Evolutionary conservation across 148 eudicot species (phyloP), one percentile per base, ranked within the genome.

Genomic region (Silene conica): DNA sequence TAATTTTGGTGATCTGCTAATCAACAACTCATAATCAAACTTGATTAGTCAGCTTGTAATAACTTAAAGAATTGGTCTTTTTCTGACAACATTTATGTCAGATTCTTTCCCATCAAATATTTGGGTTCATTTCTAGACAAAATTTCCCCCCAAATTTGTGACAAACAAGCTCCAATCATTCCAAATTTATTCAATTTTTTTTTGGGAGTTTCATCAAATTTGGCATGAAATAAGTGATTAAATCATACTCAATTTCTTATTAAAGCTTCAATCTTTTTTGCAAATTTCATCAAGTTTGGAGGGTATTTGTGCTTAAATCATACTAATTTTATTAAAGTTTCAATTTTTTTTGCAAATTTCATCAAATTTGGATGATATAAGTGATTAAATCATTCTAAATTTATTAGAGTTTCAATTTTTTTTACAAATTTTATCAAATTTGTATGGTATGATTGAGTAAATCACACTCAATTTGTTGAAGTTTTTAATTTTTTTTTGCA

Each of bases 391-490:
- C 73, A 55, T 71, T 38, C 71, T 61, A 75, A 75, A 0, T 60
- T 48, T 3, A 4, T 38, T 26, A 80, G 60, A 80, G 72, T 18
- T 80, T 3, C 31, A 59, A 71, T 75, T 73, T 71, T 75, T 75
- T 31, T 18, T n/a, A 62, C 59, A 63, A 76, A 80, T 26, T 46
- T 43, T 2, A 22, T 28, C 31, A 28, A 28, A 28, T 28, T 28
- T n/a, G n/a, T n/a, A n/a, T 28, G 31, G 31, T 3, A 28, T 28
- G 31, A 28, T 28, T 11, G n/a, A n/a, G 6, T 12, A 9, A 46
- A 46, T 46, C 50, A 28, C 3, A 28, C 31, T 28, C 3, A 28
- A 28, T 28, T 46, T 46, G 31, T 1, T 12, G 1, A 46, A 46
- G 50, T n/a, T 28, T 28, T 28, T 4, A 46, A 46, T 46, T 11